Base-by-base conservation (phyloP, 2,329 filamentous ascomycete species). In the Monilinia fructigena region DNA sequence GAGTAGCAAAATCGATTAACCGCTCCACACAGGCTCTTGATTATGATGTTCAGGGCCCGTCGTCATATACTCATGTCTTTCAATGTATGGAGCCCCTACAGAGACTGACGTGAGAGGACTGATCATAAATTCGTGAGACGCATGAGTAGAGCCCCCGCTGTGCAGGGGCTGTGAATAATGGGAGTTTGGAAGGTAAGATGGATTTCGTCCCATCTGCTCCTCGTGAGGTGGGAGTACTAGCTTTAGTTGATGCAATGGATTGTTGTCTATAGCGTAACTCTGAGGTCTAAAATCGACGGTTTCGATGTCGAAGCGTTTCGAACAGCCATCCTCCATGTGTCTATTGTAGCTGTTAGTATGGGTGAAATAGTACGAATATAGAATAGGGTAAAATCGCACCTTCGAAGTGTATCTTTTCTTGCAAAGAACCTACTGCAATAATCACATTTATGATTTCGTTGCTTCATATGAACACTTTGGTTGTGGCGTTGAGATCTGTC, bases 401-500 rank as follows among this genome's bases (percentile, higher is more conserved):
- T 89, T 78, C 87, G 80, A n/a, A 95, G 81, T 1, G 91, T 95
- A 74, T 96, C 92, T 76, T 92, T 93, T 55, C 92, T 85, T 35
- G 90, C 88, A 80, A 96, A 96, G 53, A 84, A 82, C 64, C 86
- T 83, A 42, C 84, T 83, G 74, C 92, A 96, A 68, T 87, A 87
- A 68, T 87, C 83, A 75, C 92, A 96, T 67, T 82, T 82, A 76
- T 88, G 87, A 71, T 88, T 88, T 65, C 86, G 85, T 69, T 88
- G 82, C 77, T 91, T 92, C 75, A 88, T 82, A 75, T 96, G 92
- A 14, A 95, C 90, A 74, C 82, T 86, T 72, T 85, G 83, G 77
- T 85, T 80, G 75, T 89, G 82, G 70, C 83, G 78, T 70, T 83
- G 81, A 31, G 82, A 76, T 96, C 93, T 1, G 92, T 93, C 78